These are phyloP conservation scores for Chytriomyces sp. DNA, from an alignment of 192 early-diverging fungal genomes.

Conservation along the genomic window DNA sequence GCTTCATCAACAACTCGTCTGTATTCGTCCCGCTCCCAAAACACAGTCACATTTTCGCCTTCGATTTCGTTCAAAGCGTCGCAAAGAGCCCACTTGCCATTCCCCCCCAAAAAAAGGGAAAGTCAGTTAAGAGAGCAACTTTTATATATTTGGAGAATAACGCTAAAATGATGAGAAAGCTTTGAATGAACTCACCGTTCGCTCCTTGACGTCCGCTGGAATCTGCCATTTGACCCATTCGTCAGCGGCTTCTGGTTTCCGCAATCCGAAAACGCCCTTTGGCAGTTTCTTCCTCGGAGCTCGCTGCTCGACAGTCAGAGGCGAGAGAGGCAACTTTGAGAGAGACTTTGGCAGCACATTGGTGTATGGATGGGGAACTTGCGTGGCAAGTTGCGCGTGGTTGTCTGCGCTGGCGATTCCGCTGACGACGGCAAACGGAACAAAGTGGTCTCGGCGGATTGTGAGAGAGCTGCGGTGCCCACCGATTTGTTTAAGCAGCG, in stretches of 20 bases:
- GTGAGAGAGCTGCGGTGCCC: slow-evolving; percentile 43
- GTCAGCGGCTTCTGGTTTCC: background rate
- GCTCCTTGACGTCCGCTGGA: slow-evolving; percentile 37
- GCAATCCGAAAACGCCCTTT: slow-evolving; percentile 6
- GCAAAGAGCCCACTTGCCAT: slow-evolving; percentile 38
- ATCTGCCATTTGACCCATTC: slow-evolving; percentile 40
- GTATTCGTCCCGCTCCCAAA: slow-evolving; percentile 57
- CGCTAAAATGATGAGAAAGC: no score
- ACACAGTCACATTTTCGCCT: slow-evolving; percentile 33
- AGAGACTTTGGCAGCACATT: background rate
- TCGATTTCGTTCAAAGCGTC: slow-evolving; percentile 20
- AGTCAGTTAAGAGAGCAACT: no score
- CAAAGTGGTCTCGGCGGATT: slow-evolving; percentile 57
- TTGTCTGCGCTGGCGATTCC: slow-evolving; percentile 20
- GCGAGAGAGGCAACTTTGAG: slow-evolving; percentile 15
- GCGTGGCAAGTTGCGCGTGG: no score
- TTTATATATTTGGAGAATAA: no score
- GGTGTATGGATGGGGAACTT: background rate
- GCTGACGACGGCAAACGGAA: slow-evolving; percentile 55
- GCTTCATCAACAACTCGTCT: slow-evolving; percentile 37
- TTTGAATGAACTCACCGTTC: no score
- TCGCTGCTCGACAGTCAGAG: background rate
- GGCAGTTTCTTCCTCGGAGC: background rate
- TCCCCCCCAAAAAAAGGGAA: background rate
- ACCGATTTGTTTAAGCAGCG: slow-evolving; percentile 49